Evolutionary conservation across 2,329 filamentous ascomycete species (phyloP).

Genomic region (Cytospora mali): DNA sequence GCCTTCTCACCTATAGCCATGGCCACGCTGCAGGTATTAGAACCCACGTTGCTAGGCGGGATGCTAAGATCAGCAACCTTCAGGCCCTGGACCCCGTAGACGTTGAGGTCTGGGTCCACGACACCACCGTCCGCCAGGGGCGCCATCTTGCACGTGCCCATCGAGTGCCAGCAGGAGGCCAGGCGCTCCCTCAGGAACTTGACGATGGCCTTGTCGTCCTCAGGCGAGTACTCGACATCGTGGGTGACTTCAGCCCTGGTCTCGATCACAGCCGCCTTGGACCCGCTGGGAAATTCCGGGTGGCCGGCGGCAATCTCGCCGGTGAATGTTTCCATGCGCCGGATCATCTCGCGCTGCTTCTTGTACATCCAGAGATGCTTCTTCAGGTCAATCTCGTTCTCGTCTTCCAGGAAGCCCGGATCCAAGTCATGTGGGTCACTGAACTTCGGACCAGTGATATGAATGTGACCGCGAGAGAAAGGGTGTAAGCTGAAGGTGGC

Average conservation of each 20-base stretch:
- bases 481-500: slow-evolving; percentile 61
- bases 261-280: slow-evolving; percentile 1
- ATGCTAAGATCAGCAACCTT: slow-evolving; percentile 45
- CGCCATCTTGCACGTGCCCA: slow-evolving; percentile 51
- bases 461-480: slow-evolving; percentile 62
- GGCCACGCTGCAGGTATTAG: slow-evolving; percentile 48
- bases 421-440: slow-evolving; percentile 56
- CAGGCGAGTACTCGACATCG: slow-evolving; percentile 50
- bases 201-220: slow-evolving; percentile 53
- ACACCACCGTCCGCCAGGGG: slow-evolving; percentile 45
- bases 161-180: slow-evolving; percentile 45
- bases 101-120: slow-evolving; percentile 45
- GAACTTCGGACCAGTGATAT: slow-evolving; percentile 53
- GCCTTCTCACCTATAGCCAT: slow-evolving; percentile 48
- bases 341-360: slow-evolving; percentile 61
- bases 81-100: slow-evolving; percentile 45
- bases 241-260: slow-evolving; percentile 20
- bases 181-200: slow-evolving; percentile 43
- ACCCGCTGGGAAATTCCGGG: slow-evolving; percentile 44
- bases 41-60: slow-evolving; percentile 43
- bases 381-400: slow-evolving; percentile 56
- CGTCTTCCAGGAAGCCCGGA: slow-evolving; percentile 57
- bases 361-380: slow-evolving; percentile 67
- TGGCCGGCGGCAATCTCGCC: slow-evolving; percentile 48
- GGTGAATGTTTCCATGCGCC: slow-evolving; percentile 55